Percentiles rank a stretch among this genome's conserved stretches.
Conservation (phyloP, 2,329 filamentous ascomycete genomes). For the Malbranchea cinnamomea region DNA sequence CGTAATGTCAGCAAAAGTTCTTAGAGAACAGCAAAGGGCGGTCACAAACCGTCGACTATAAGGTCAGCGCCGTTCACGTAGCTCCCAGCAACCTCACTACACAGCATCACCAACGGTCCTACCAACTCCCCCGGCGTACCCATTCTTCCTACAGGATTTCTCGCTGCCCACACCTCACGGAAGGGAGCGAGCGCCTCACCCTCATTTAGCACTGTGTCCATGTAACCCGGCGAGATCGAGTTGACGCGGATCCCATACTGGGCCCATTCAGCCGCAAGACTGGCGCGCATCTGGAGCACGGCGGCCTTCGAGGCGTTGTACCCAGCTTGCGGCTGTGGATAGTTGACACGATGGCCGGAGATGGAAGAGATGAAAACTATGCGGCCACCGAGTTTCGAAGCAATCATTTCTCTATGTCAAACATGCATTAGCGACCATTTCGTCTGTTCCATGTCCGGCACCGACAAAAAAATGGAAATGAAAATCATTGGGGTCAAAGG, state of each 20-base stretch:
- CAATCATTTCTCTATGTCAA: slow-evolving; percentile 38
- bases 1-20: neutral
- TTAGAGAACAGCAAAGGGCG: neutral
- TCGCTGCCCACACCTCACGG: slow-evolving; percentile 40
- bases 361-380: slow-evolving; percentile 56
- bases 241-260: slow-evolving; percentile 57
- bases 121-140: slow-evolving; percentile 48
- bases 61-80: slow-evolving; percentile 58
- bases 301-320: slow-evolving; percentile 63
- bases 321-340: slow-evolving; percentile 53
- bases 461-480: no score
- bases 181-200: slow-evolving; percentile 42
- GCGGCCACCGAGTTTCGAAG: slow-evolving; percentile 37
- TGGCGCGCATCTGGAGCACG: slow-evolving; percentile 47
- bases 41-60: slow-evolving; percentile 43
- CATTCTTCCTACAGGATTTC: slow-evolving; percentile 52
- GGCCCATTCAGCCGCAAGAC: slow-evolving; percentile 59
- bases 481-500: no score
- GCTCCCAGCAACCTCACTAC: slow-evolving; percentile 40
- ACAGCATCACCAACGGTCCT: slow-evolving; percentile 46
- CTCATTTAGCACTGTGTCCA: slow-evolving; percentile 61
- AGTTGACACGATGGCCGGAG: slow-evolving; percentile 54
- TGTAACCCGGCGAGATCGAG: slow-evolving; percentile 56
- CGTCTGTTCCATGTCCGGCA: no score
- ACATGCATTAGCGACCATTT: no score